Evolutionary conservation across 106 monocot species (phyloP).

Genomic region (Apostasia shenzhenica): DNA sequence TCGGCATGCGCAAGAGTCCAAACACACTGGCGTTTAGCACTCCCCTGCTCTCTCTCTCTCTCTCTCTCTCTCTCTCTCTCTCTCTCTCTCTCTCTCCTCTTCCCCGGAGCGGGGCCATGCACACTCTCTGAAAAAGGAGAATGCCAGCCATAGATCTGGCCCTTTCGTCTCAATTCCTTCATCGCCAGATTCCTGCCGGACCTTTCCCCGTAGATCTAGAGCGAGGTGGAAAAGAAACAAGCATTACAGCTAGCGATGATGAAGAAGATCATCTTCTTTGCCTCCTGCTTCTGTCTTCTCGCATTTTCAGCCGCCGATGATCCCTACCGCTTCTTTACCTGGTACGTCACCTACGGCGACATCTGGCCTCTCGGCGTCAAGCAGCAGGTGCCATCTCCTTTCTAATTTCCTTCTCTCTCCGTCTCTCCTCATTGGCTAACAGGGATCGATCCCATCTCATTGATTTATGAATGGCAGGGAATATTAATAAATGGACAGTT

Average conservation of each 20-base stretch:
- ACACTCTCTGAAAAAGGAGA: not conserved
- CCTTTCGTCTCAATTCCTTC: not conserved
- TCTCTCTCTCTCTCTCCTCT: not conserved
- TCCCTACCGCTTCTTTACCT: constrained; percentile 71
- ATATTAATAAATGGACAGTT: constrained; percentile 83
- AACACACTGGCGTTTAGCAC: not conserved
- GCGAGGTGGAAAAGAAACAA: not conserved
- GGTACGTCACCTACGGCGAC: constrained; percentile 61
- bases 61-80: constrained; percentile 1
- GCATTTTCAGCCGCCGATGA: constrained; percentile 30
- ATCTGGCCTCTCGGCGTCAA: constrained; percentile 68
- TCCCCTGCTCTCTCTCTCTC: not conserved
- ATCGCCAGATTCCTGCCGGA: not conserved
- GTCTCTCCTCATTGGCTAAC: not conserved
- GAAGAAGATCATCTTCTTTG: not conserved
- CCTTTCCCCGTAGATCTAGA: no score
- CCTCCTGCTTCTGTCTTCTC: constrained; percentile 4
- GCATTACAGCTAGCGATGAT: not conserved
- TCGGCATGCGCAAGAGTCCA: not conserved
- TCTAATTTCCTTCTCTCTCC: not conserved
- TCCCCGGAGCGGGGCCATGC: no score
- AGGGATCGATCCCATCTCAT: not conserved
- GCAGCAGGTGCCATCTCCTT: constrained; percentile 28
- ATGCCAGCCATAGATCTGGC: constrained; percentile 5
- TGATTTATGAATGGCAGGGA: constrained; percentile 34